phyloP scores from a whole-genome alignment of 2,329 filamentous ascomycete species.

The Graphiopsis chlorocephala region DNA sequence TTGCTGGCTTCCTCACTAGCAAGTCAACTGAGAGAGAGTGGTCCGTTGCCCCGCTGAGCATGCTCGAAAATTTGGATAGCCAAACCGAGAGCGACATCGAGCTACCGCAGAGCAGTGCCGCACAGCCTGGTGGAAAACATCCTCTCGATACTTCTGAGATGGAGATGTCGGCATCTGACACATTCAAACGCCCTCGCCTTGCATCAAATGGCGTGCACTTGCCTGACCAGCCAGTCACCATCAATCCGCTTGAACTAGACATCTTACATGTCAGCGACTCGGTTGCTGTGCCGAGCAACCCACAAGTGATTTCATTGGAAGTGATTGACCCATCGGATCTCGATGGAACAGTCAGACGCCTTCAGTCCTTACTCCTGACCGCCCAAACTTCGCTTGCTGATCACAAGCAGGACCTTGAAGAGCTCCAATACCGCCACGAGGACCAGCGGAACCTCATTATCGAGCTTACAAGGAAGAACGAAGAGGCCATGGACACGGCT shows the following conservation, averaged over 20 bases:
- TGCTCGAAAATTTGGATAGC: constrained; percentile 32
- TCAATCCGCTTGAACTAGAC: constrained; percentile 36
- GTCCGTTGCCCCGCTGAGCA: constrained; percentile 26
- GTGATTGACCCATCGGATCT: not conserved
- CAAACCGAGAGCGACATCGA: constrained; percentile 33
- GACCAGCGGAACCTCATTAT: constrained; percentile 30
- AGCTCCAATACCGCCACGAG: constrained; percentile 35
- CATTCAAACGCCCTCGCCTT: constrained; percentile 29
- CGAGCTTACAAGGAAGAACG: constrained; percentile 26
- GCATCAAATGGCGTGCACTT: constrained; percentile 11
- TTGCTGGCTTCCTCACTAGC: constrained; percentile 24
- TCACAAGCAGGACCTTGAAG: constrained; percentile 29
- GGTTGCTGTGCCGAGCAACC: constrained; percentile 31
- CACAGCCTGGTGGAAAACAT: constrained; percentile 21
- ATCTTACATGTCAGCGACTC: constrained; percentile 45
- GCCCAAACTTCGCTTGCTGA: constrained; percentile 28
- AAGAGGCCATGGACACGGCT: constrained; percentile 26
- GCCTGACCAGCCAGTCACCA: constrained; percentile 25
- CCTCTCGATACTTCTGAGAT: constrained; percentile 15
- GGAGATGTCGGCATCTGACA: constrained; percentile 10
- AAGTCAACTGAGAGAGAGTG: constrained; percentile 22
- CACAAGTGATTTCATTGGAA: not conserved
- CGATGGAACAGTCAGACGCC: constrained; percentile 21
- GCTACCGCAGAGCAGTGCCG: not conserved
- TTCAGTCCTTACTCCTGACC: constrained; percentile 24